Evolutionary conservation across 2,329 filamentous ascomycete genomes (phyloP), one percentile per base, ranked within the genome.

Genomic region (Intubia oerlemansii): DNA sequence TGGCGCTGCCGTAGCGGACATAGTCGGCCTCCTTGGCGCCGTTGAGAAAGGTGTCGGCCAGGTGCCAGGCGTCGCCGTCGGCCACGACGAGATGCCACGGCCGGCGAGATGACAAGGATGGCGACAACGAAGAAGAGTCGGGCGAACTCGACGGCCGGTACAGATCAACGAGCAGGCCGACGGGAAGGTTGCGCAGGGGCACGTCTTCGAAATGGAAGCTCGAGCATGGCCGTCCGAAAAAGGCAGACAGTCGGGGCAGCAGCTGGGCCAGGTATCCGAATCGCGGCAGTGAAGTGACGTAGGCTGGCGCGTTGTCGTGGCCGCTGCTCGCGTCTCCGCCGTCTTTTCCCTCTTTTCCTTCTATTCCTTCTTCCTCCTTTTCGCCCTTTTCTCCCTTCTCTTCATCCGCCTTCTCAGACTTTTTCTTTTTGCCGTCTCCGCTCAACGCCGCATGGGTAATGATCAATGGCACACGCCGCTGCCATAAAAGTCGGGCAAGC

Each of bases 1-100:
- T 82, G 11, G 80, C 81, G 30, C 77, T 88, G 25, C 82, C 81
- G 40, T 88, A 85, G 29, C 84, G 68, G 28, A 91, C 57, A 40
- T 82, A 91, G 49, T 92, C 82, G 17, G 84, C 82, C 52, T 73
- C 67, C 45, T 73, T 73, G 36, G 63, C 64, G 32, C 60, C 59
- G 45, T 73, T 73, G 32, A 71, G 54, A 38, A 72, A 73, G 0
- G 66, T 69, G 43, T 70, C 65, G 24, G 50, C 56, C 27, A 68
- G 66, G 38, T 69, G 64, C 64, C 64, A 69, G 27, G 56, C 57
- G 18, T 56, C 42, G 12, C 62, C 64, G 33, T 66, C 62, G 30
- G 51, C 49, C 16, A 67, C 63, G 11, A 54, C 55, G 27, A 70
- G 47, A 10, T 52, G 52, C 63, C 64, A 70, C 1, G 65, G 64